phyloP scores from a whole-genome alignment of 2,329 filamentous ascomycete genomes.

The Colletotrichum nymphaeae region DNA sequence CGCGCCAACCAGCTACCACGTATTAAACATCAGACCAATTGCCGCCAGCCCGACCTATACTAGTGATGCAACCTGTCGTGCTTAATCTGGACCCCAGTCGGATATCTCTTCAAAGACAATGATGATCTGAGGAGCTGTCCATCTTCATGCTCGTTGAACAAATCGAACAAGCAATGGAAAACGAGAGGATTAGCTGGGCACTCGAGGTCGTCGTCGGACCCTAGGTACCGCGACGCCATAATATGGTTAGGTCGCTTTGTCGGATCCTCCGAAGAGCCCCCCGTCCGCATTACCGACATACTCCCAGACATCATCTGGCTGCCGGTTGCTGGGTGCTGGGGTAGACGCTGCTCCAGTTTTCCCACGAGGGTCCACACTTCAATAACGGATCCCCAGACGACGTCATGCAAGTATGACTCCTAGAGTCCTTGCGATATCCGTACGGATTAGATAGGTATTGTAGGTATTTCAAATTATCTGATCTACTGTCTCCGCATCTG shows the following conservation, averaged over 20 bases:
- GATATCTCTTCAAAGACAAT: background rate
- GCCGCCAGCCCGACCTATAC: background rate
- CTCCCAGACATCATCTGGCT: constrained; percentile 16
- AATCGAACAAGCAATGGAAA: background rate
- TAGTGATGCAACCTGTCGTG: constrained; percentile 24
- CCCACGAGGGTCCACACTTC: background rate
- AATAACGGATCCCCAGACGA: constrained; percentile 32
- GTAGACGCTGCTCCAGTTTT: constrained; percentile 29
- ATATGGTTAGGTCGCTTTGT: background rate
- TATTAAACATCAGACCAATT: constrained; percentile 26
- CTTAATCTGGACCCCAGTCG: constrained; percentile 6
- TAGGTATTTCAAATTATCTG: background rate
- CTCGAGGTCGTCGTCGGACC: background rate
- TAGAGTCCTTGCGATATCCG: background rate
- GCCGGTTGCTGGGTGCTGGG: constrained; percentile 30
- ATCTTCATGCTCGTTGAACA: background rate
- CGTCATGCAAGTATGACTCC: constrained; percentile 34
- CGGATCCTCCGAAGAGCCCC: constrained; percentile 24
- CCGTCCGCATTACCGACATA: constrained; percentile 23
- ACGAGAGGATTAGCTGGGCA: background rate
- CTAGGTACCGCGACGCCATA: background rate
- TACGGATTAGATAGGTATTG: background rate
- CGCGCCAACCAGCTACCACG: constrained; percentile 15
- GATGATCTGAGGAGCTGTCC: background rate
- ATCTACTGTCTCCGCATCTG: background rate